Base-by-base conservation (phyloP, 345 rosid species). In the Bretschneidera sinensis region DNA sequence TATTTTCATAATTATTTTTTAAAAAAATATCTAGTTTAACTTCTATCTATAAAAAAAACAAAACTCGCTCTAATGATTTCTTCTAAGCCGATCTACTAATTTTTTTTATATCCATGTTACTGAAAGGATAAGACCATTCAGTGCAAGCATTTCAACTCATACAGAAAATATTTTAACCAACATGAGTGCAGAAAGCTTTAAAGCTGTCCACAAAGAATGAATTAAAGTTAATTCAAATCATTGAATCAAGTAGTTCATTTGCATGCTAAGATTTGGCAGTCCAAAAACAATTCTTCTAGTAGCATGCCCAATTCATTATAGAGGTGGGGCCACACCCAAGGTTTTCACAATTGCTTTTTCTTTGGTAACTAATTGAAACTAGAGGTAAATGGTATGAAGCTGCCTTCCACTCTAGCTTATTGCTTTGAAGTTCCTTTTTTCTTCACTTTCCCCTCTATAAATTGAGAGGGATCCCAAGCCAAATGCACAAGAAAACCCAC, bases 381-480 rank as follows among this genome's bases (percentile, higher is more conserved):
- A 52, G 25, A 55, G 31, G 1, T n/a, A 20, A 54, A 54, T 17
- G 21, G 33, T 23, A 49, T 56, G 55, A 25, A 65, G 24, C 50
- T n/a, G n/a, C 16, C 39, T 33, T 31, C 9, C 35, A 31, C 35
- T 31, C 35, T 31, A 4, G 35, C 35, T 31, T 31, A 1, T 39
- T 11, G 11, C 45, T 39, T 11, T 39, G 45, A 13, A 5, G 4
- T 14, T 39, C 11, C 45, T 39, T 39, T 11, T 39, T 69, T 71
- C 63, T 18, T 61, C 67, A 4, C 35, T 52, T 14, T 54, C 57
- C 47, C 54, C 67, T 68, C 87, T 89, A 89, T 89, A 89, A 83
- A 87, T 78, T 54, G 68, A 25, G 63, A 69, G 74, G 33, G 28
- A 39, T 21, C 1, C 65, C 57, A 62, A 23, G 59, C 64, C 62